Evolutionary conservation across 2,329 filamentous ascomycete species (phyloP).

Genomic region (Xenosphaeropsis pyriputrescens): DNA sequence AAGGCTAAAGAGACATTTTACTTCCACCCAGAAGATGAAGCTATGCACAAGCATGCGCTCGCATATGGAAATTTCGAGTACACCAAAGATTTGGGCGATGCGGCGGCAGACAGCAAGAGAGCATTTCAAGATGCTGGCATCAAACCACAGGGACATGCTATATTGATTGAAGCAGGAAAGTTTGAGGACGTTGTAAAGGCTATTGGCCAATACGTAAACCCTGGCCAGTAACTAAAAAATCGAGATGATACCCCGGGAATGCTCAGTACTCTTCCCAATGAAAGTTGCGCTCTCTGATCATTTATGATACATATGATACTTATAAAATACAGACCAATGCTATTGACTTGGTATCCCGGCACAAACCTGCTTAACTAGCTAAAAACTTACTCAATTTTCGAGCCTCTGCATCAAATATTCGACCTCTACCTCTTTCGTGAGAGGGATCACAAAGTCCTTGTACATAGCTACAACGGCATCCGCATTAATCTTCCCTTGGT

Average conservation of each 20-base stretch:
- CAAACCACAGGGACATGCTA: constrained; percentile 68
- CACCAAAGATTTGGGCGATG: constrained; percentile 62
- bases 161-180: constrained; percentile 68
- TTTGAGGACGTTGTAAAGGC: constrained; percentile 65
- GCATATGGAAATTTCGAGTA: constrained; percentile 62
- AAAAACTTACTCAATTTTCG: constrained; percentile 19
- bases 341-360: too few relatives aligned
- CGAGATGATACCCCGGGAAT: too few relatives aligned
- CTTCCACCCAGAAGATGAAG: constrained; percentile 94
- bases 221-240: constrained; percentile 23
- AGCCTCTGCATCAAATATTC: constrained; percentile 95
- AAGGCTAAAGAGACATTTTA: constrained; percentile 57
- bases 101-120: constrained; percentile 77
- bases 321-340: neutral
- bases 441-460: constrained; percentile 80
- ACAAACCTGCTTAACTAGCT: too few relatives aligned
- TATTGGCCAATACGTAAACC: constrained; percentile 57
- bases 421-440: constrained; percentile 97
- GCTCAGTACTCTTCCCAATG: too few relatives aligned
- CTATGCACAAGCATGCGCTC: constrained; percentile 61
- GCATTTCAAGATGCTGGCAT: constrained; percentile 92
- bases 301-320: constrained; percentile 2
- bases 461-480: constrained; percentile 88
- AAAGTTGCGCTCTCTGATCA: neutral
- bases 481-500: constrained; percentile 72